phyloP scores from a whole-genome alignment of 2,329 filamentous ascomycete species.

The Calcarisporium arbuscula region DNA sequence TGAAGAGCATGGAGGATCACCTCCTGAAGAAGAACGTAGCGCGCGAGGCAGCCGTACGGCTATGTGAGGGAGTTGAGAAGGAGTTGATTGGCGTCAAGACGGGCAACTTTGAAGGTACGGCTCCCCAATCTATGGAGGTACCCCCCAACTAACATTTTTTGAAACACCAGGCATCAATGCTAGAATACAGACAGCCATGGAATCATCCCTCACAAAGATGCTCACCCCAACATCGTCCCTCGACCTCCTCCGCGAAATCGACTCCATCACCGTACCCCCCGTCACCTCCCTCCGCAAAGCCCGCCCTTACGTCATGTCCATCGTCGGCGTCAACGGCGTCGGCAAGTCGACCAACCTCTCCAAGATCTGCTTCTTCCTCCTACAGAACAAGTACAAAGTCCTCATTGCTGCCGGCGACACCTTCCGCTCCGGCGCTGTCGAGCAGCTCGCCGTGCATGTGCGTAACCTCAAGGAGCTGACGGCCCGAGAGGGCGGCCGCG shows the following conservation, averaged over 20 bases:
- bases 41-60: constrained; percentile 81
- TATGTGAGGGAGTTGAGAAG: constrained; percentile 86
- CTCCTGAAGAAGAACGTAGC: constrained; percentile 94
- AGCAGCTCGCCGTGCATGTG: constrained; percentile 93
- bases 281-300: constrained; percentile 54
- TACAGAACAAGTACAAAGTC: constrained; percentile 95
- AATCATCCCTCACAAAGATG: constrained; percentile 88
- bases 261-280: constrained; percentile 64
- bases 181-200: constrained; percentile 80
- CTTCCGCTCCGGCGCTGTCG: constrained; percentile 93
- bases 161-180: constrained; percentile 58
- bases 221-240: constrained; percentile 92
- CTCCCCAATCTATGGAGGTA: background rate
- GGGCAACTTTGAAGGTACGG: constrained; percentile 71
- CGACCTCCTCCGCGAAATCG: constrained; percentile 89
- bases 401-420: constrained; percentile 93
- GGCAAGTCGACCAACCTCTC: constrained; percentile 97
- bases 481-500: constrained; percentile 71
- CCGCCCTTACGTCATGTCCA: constrained; percentile 93
- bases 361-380: constrained; percentile 95
- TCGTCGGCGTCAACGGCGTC: constrained; percentile 96
- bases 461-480: constrained; percentile 87
- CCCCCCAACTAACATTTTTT: constrained; percentile 2
- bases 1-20: constrained; percentile 95
- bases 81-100: constrained; percentile 90